Base-by-base conservation (phyloP, 768 basidiomycete genomes). In the Auriscalpium vulgare region DNA sequence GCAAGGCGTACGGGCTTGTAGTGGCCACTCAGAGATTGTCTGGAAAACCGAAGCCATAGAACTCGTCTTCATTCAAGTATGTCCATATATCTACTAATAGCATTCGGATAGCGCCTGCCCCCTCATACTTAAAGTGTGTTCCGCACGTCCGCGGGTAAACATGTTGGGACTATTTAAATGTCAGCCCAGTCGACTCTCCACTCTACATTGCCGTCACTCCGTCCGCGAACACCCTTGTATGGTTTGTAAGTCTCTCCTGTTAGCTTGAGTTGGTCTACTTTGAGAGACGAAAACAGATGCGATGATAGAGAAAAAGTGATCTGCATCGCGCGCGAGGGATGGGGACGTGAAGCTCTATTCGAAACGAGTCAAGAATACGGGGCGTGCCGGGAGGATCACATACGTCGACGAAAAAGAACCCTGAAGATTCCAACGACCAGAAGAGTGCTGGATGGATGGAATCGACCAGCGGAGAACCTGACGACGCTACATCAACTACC, bases 181-280 rank as follows among this genome's bases (percentile, higher is more conserved):
- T 45, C 50, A 23, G 53, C 47, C 61, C 61, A 62, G 11, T 62
- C 59, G 10, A 60, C 61, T 53, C 80, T 65, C 68, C 77, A 91
- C 68, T 92, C 91, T 4, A 91, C 74, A 53, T 80, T 77, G 1
- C 86, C 88, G n/a, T 73, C 67, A 36, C 81, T 80, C 43, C 78
- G 74, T 47, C 84, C 82, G 65, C 92, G 75, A 51, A 97, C 87
- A 14, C 94, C 94, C 69, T 95, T 95, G 72, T 88, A 97, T 10
- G 89, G 88, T 69, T 95, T 95, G 70, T 95, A 95, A 10, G 70
- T 71, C 67, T 94, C 91, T 11, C 87, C 85, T 2, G 76, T 84
- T 29, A 91, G 73, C 69, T 84, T 91, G 46, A 95, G 78, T 62
- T 93, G 88, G 57, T 94, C 90, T 4, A 95, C 85, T 63, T 88